Conservation (phyloP, 768 basidiomycete genomes). For the Clathrus columnatus region DNA sequence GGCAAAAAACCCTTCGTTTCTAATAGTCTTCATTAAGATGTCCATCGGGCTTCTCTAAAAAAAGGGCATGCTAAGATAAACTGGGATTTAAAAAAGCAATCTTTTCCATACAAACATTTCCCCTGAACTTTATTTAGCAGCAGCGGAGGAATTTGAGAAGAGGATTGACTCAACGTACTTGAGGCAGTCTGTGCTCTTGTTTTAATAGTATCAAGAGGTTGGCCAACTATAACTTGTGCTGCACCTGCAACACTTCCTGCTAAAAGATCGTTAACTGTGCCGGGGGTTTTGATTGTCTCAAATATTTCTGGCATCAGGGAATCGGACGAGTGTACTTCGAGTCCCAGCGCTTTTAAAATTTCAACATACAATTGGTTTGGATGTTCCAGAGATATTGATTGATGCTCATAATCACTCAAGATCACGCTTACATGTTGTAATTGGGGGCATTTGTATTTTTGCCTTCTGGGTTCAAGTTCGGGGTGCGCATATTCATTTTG, state of each 20-base stretch:
- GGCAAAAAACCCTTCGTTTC: slow-evolving; percentile 85
- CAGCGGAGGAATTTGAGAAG: neutral
- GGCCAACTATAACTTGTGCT: slow-evolving; percentile 90
- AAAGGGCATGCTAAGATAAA: too few relatives aligned
- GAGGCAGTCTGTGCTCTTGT: slow-evolving; percentile 83
- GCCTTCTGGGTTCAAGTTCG: too few relatives aligned
- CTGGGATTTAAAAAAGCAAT: too few relatives aligned
- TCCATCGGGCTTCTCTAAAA: slow-evolving; percentile 90
- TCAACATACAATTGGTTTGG: neutral
- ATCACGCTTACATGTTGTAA: too few relatives aligned
- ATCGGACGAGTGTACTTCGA: too few relatives aligned
- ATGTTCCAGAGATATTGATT: too few relatives aligned
- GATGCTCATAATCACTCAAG: too few relatives aligned
- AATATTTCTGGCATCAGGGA: slow-evolving; percentile 4
- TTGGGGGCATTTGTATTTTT: too few relatives aligned
- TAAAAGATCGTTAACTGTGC: slow-evolving; percentile 71
- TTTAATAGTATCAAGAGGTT: slow-evolving; percentile 84
- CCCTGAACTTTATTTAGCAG: slow-evolving; percentile 32
- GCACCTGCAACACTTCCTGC: slow-evolving; percentile 91
- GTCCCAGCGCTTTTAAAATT: too few relatives aligned
- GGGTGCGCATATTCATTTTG: too few relatives aligned
- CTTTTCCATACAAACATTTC: slow-evolving; percentile 76
- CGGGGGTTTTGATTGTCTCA: slow-evolving; percentile 20
- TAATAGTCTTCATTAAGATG: slow-evolving; percentile 70
- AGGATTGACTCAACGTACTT: slow-evolving; percentile 33